A percentile compares a stretch with the other conserved stretches of the same genome.
These are phyloP conservation scores for Colletotrichum salicis DNA, from an alignment of 2,329 filamentous ascomycete genomes.

Conservation along the genomic window DNA sequence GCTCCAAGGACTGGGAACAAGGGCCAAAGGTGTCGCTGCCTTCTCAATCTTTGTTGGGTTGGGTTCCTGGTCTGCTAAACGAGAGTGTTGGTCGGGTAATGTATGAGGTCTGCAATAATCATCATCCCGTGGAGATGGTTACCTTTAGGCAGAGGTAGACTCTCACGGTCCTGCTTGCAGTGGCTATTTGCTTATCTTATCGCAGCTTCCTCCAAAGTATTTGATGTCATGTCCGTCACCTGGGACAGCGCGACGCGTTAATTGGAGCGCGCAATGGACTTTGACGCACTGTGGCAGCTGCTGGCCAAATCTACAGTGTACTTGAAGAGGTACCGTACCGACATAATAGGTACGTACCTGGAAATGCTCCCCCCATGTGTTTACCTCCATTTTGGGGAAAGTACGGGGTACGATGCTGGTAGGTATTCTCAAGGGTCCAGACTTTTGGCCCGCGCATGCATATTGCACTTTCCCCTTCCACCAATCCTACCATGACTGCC, in stretches of 20 bases:
- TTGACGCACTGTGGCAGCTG: constrained; percentile 12
- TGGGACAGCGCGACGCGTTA: constrained; percentile 26
- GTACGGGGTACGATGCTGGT: not conserved
- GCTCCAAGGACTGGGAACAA: not conserved
- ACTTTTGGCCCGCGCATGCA: not conserved
- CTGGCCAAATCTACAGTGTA: not conserved
- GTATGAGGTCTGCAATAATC: not conserved
- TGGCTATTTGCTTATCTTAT: constrained; percentile 23
- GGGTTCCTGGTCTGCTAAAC: not conserved
- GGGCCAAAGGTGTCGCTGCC: not conserved
- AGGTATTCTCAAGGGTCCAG: not conserved
- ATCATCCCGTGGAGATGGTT: not conserved
- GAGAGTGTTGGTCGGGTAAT: not conserved
- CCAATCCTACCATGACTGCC: no score
- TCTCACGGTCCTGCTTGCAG: not conserved
- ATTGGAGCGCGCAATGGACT: constrained; percentile 15
- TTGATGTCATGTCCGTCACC: constrained; percentile 19
- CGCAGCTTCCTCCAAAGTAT: not conserved
- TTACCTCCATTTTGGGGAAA: not conserved
- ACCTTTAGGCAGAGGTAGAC: constrained; percentile 1
- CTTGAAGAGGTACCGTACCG: no score
- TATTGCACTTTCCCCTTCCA: not conserved
- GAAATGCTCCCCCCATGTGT: not conserved
- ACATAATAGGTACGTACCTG: not conserved
- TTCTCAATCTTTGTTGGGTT: not conserved